These are phyloP conservation scores for Metschnikowia anglica DNA, from an alignment of 805 yeast species.

Conservation along the genomic window DNA sequence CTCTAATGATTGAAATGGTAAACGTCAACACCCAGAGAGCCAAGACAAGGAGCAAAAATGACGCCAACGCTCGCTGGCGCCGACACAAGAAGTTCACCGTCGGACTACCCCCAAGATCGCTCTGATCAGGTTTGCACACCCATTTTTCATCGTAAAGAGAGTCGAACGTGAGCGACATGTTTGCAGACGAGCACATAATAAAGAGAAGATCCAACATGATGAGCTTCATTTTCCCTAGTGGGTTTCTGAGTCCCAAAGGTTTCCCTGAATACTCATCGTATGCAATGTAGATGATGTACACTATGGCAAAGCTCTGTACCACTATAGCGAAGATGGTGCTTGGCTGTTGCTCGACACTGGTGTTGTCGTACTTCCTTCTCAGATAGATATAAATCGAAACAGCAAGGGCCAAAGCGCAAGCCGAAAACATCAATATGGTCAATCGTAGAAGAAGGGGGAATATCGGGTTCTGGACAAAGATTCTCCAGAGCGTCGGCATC, in stretches of 20 bases:
- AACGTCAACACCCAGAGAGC: slow-evolving; percentile 85
- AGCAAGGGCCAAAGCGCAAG: slow-evolving; percentile 73
- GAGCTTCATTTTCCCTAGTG: slow-evolving; percentile 77
- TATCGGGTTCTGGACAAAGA: slow-evolving; percentile 73
- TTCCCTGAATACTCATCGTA: slow-evolving; percentile 90
- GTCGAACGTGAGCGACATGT: slow-evolving; percentile 80
- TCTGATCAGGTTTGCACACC: slow-evolving; percentile 53
- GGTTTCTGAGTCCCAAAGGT: slow-evolving; percentile 87
- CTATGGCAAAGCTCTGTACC: slow-evolving; percentile 75
- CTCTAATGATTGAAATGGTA: slow-evolving; percentile 76
- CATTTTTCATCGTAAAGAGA: slow-evolving; percentile 77
- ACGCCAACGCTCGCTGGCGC: slow-evolving; percentile 73
- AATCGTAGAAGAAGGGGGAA: slow-evolving; percentile 74
- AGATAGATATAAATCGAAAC: slow-evolving; percentile 50
- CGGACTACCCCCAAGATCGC: slow-evolving; percentile 22
- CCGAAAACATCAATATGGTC: slow-evolving; percentile 49
- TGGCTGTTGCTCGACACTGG: slow-evolving; percentile 66
- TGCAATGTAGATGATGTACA: slow-evolving; percentile 77
- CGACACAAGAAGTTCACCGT: slow-evolving; percentile 60
- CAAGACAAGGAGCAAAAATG: slow-evolving; percentile 73
- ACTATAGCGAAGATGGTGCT: slow-evolving; percentile 90
- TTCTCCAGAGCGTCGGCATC: slow-evolving; percentile 57
- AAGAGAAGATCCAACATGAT: slow-evolving; percentile 81
- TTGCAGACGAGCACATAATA: slow-evolving; percentile 86
- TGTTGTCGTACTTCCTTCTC: slow-evolving; percentile 31